Percentiles rank a stretch among this genome's conserved stretches.
phyloP scores from a whole-genome alignment of 1,139 yeast species.

The Yamadazyma oceani region DNA sequence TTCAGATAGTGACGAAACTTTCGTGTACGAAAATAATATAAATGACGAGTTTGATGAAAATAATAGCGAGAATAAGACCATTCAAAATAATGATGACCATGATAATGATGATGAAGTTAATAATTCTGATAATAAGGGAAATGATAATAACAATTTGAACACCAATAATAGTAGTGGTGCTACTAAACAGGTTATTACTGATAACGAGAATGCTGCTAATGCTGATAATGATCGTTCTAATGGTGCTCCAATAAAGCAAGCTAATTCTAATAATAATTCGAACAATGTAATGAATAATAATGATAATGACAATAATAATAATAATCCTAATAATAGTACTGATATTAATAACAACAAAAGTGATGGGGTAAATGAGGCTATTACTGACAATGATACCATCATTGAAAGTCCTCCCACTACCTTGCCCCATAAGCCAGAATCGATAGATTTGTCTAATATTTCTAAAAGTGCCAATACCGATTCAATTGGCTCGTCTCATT shows the following conservation, averaged over 20 bases:
- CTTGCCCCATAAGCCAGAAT: background rate
- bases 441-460: slow-evolving; percentile 6
- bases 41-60: slow-evolving; percentile 10
- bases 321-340: background rate
- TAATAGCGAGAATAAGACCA: slow-evolving; percentile 4
- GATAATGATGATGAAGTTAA: background rate
- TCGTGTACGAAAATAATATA: slow-evolving; percentile 72
- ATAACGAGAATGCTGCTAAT: background rate
- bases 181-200: background rate
- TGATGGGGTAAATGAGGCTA: slow-evolving; percentile 3
- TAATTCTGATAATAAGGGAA: background rate
- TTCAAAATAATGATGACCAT: background rate
- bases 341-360: slow-evolving; percentile 3
- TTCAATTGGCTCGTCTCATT: slow-evolving; percentile 2
- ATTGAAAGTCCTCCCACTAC: slow-evolving; percentile 1
- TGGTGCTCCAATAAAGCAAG: background rate
- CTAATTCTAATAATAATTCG: background rate
- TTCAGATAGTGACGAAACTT: slow-evolving; percentile 89
- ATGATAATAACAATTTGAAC: background rate
- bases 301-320: slow-evolving; percentile 1
- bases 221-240: background rate
- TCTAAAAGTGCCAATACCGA: slow-evolving; percentile 1
- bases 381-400: slow-evolving; percentile 3
- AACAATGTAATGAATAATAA: background rate
- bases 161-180: background rate